These are phyloP conservation scores for Ophiorrhiza pumila DNA, from an alignment of 257 asterid genomes.

Conservation along the genomic window DNA sequence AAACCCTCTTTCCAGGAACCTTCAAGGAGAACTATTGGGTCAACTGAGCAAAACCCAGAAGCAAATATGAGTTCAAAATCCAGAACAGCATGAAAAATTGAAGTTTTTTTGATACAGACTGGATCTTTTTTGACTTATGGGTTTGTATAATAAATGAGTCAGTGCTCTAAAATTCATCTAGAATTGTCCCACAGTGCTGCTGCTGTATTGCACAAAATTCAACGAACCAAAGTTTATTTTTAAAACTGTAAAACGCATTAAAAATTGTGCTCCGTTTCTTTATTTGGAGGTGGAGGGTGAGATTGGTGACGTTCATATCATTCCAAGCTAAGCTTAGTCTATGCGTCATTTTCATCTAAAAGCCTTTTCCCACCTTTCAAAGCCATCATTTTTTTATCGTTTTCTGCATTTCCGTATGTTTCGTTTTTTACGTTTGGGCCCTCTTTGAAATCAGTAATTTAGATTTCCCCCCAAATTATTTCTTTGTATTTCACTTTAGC, in stretches of 20 bases:
- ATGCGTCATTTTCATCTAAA: constrained; percentile 57
- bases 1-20: constrained; percentile 35
- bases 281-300: constrained; percentile 22
- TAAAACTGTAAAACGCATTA: constrained; percentile 9
- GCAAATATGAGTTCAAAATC: constrained; percentile 10
- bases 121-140: constrained; percentile 19
- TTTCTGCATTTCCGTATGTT: constrained; percentile 7
- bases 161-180: constrained; percentile 24
- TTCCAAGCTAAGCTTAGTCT: constrained; percentile 45
- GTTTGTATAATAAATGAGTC: constrained; percentile 21
- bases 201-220: constrained; percentile 39
- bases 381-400: constrained; percentile 33
- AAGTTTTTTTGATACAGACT: constrained; percentile 17
- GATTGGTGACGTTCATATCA: constrained; percentile 55
- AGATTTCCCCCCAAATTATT: neutral
- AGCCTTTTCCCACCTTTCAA: constrained; percentile 53
- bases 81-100: constrained; percentile 13
- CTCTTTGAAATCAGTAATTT: neutral
- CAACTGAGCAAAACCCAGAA: constrained; percentile 13
- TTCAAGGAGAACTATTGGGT: constrained; percentile 8
- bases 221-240: constrained; percentile 34
- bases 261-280: constrained; percentile 8
- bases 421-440: constrained; percentile 1
- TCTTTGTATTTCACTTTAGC: neutral
- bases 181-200: constrained; percentile 27